A percentile compares a stretch with the other conserved stretches of the same genome.
These are phyloP conservation scores for Psilocybe sp. DNA, from an alignment of 768 basidiomycete genomes.

Conservation along the genomic window DNA sequence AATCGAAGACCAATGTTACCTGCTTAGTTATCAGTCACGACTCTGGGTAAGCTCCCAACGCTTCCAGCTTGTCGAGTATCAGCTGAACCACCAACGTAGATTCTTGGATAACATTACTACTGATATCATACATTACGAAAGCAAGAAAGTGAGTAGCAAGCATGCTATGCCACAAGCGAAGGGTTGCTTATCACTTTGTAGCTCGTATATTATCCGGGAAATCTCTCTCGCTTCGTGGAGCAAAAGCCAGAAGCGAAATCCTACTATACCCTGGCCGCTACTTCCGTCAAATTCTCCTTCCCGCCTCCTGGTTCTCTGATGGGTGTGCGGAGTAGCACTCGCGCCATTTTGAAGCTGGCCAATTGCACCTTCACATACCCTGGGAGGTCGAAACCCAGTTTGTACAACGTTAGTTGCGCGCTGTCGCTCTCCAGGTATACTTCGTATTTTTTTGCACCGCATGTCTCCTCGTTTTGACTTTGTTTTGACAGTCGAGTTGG, in stretches of 20 bases:
- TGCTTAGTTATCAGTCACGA: constrained; percentile 96
- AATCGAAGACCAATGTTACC: constrained; percentile 78
- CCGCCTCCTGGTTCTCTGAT: constrained; percentile 94
- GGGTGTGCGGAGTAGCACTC: constrained; percentile 94
- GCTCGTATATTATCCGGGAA: constrained; percentile 93
- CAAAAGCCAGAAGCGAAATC: constrained; percentile 91
- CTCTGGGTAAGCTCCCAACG: constrained; percentile 64
- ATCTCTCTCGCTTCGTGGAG: constrained; percentile 86
- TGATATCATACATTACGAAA: constrained; percentile 96
- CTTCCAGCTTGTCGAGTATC: background rate
- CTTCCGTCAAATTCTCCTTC: constrained; percentile 92
- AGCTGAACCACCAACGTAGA: constrained; percentile 30
- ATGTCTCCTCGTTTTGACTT: constrained; percentile 15
- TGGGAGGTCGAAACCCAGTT: constrained; percentile 72
- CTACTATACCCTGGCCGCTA: constrained; percentile 94
- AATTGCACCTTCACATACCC: constrained; percentile 95
- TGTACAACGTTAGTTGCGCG: constrained; percentile 87
- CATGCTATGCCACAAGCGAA: constrained; percentile 7
- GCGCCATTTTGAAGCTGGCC: constrained; percentile 90
- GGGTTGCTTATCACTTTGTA: constrained; percentile 24
- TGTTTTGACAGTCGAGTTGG: constrained; percentile 71
- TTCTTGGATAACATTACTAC: constrained; percentile 96
- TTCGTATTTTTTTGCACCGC: constrained; percentile 17
- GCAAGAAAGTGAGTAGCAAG: constrained; percentile 64
- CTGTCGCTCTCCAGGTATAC: constrained; percentile 85